Percentiles rank a stretch among this genome's conserved stretches.
These are phyloP conservation scores for Barnettozyma hawaiiensis DNA, from an alignment of 1,139 yeast genomes.

Conservation along the genomic window DNA sequence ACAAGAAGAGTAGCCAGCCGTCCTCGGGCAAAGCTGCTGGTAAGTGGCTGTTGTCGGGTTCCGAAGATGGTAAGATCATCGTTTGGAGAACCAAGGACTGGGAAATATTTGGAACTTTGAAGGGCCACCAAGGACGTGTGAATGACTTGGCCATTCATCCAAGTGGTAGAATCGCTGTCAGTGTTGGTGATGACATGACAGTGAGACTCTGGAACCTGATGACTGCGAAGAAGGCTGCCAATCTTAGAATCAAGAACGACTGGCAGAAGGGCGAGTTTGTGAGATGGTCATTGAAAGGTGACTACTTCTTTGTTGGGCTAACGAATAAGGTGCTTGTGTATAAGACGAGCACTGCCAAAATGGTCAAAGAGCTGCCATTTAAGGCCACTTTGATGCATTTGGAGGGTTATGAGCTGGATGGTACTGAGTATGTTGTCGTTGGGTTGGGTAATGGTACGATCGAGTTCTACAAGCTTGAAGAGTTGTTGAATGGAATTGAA, in stretches of 20 bases:
- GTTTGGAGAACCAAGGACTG: constrained; percentile 97
- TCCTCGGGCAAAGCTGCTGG: constrained; percentile 39
- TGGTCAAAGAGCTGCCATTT: constrained; percentile 41
- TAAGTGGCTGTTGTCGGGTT: constrained; percentile 86
- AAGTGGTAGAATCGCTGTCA: constrained; percentile 84
- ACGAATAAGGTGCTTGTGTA: constrained; percentile 60
- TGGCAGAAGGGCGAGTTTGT: constrained; percentile 66
- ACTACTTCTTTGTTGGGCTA: constrained; percentile 70
- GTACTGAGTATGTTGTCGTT: constrained; percentile 51
- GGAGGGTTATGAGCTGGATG: constrained; percentile 43
- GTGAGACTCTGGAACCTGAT: constrained; percentile 89
- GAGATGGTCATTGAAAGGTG: constrained; percentile 58
- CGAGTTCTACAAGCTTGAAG: constrained; percentile 42
- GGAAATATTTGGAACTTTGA: constrained; percentile 85
- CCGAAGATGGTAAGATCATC: constrained; percentile 85
- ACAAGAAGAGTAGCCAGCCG: constrained; percentile 5
- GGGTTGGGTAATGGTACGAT: constrained; percentile 76
- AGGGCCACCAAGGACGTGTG: constrained; percentile 76
- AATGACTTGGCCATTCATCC: constrained; percentile 89
- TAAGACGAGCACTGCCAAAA: constrained; percentile 58
- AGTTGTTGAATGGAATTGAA: constrained; percentile 31
- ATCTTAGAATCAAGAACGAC: constrained; percentile 65
- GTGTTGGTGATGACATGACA: constrained; percentile 81
- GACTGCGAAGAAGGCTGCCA: constrained; percentile 96
- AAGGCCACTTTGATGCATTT: constrained; percentile 63